A percentile compares a stretch with the other conserved stretches of the same genome.
Conservation (phyloP, 176 grass and related monocot genomes). For the Pontederia crassipes region DNA sequence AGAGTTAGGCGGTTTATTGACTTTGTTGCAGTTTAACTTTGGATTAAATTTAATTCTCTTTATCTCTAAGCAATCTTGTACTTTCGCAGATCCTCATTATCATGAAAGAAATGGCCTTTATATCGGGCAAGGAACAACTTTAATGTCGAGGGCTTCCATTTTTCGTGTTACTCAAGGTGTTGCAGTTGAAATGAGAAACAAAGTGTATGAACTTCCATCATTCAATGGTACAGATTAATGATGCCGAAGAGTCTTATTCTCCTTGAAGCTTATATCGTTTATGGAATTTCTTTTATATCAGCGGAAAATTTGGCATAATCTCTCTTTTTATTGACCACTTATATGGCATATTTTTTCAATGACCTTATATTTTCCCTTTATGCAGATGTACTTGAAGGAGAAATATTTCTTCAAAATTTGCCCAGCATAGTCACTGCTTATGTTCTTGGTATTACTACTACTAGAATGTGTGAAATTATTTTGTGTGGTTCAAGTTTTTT, state of each 20-base stretch:
- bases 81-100: constrained; percentile 64
- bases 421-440: constrained; percentile 77
- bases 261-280: not conserved
- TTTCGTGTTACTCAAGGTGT: constrained; percentile 80
- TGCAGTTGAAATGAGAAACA: constrained; percentile 75
- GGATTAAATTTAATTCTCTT: constrained; percentile 1
- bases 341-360: not conserved
- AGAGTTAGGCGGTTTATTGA: too few relatives aligned
- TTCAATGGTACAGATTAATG: constrained; percentile 63
- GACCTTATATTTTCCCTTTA: constrained; percentile 22
- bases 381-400: constrained; percentile 89
- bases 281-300: not conserved
- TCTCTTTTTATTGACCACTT: not conserved
- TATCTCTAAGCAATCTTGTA: constrained; percentile 13
- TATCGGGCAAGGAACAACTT: constrained; percentile 68
- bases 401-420: constrained; percentile 99
- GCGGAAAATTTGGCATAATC: not conserved
- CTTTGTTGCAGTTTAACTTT: too few relatives aligned
- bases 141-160: constrained; percentile 79
- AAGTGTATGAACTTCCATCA: constrained; percentile 82
- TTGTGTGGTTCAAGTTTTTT: constrained; percentile 1
- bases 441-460: constrained; percentile 59
- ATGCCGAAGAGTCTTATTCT: not conserved
- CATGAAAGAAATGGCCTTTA: constrained; percentile 73
- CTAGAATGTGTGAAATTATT: not conserved